Evolutionary conservation across 352 stramenopile species (phyloP).

Genomic region (Pythium phragmiticola): DNA sequence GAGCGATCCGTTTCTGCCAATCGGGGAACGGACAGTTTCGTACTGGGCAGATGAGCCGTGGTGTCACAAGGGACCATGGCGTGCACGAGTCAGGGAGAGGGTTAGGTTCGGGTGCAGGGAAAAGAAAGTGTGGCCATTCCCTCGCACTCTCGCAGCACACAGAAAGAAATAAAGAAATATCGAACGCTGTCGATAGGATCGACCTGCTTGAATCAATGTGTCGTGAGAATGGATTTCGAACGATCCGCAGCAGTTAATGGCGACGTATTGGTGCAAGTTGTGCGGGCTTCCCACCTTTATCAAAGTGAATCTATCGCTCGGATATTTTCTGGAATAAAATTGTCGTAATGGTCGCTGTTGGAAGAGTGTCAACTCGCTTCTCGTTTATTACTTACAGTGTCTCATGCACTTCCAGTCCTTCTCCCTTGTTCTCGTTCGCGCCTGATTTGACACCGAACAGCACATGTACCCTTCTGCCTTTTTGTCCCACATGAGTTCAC

Average conservation of each 20-base stretch:
- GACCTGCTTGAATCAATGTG: conserved; percentile 11
- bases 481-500: not conserved
- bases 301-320: not conserved
- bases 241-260: not conserved
- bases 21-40: conserved; percentile 17
- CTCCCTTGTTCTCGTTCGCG: not conserved
- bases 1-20: conserved; percentile 23
- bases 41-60: conserved; percentile 18
- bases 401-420: conserved; percentile 6
- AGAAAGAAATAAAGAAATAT: conserved; percentile 18
- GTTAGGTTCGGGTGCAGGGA: conserved; percentile 11
- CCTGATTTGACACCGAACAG: conserved; percentile 2
- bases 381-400: conserved; percentile 19
- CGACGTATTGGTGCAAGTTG: not conserved
- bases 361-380: conserved; percentile 7
- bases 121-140: conserved; percentile 32
- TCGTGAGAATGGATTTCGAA: conserved; percentile 12
- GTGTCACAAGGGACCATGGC: conserved; percentile 11
- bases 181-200: conserved; percentile 11
- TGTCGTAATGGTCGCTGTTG: not conserved
- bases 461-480: conserved; percentile 4
- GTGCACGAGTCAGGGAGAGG: conserved; percentile 20
- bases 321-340: not conserved
- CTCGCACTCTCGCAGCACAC: conserved; percentile 1
- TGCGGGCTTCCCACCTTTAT: not conserved